A percentile compares a stretch with the other conserved stretches of the same genome.
These are phyloP conservation scores for Vaccinium vitisidaea DNA, from an alignment of 148 eudicot genomes.

Conservation along the genomic window DNA sequence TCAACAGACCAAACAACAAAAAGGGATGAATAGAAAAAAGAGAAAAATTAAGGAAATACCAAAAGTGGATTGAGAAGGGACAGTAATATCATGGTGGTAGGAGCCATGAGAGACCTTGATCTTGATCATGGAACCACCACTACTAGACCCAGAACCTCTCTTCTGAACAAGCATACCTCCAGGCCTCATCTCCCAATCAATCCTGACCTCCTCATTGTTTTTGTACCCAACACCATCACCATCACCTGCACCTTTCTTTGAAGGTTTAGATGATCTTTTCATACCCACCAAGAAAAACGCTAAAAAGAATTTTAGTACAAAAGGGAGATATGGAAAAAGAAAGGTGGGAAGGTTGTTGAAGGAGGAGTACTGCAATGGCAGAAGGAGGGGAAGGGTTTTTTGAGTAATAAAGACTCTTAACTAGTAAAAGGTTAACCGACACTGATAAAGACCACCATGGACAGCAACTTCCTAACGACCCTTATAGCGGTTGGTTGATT, in stretches of 20 bases:
- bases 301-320: neutral
- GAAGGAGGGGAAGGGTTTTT: neutral
- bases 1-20: neutral
- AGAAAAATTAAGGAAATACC: constrained; percentile 12
- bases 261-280: constrained; percentile 13
- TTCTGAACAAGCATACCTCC: constrained; percentile 57
- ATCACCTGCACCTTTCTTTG: constrained; percentile 2
- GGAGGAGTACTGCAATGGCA: neutral
- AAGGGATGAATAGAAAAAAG: neutral
- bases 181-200: constrained; percentile 48
- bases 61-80: constrained; percentile 30
- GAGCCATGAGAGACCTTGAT: constrained; percentile 37
- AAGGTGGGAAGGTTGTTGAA: neutral
- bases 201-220: constrained; percentile 8
- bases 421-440: neutral
- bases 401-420: neutral
- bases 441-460: neutral
- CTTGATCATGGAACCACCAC: constrained; percentile 27
- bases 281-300: neutral
- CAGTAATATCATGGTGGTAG: constrained; percentile 21
- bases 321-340: neutral
- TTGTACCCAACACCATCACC: neutral
- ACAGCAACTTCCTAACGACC: neutral
- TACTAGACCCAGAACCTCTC: constrained; percentile 32
- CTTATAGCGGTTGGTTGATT: neutral